These are phyloP conservation scores for Excoecaria cochinchinensis DNA, from an alignment of 345 rosid genomes.

Conservation along the genomic window DNA sequence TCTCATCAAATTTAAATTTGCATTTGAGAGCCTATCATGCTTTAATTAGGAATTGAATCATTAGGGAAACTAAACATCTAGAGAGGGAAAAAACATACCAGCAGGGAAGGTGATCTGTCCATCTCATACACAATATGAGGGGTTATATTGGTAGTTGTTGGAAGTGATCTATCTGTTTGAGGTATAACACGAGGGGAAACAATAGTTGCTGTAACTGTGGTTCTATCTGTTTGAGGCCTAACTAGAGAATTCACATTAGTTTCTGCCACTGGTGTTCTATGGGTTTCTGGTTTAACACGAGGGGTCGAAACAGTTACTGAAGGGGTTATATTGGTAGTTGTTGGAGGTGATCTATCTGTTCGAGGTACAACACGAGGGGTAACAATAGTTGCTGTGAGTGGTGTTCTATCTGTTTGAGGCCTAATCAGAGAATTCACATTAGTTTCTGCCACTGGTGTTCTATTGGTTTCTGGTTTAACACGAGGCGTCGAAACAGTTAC, in stretches of 20 bases:
- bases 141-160: slow-evolving; percentile 9
- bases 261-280: slow-evolving; percentile 15
- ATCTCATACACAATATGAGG: slow-evolving; percentile 11
- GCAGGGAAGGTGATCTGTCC: slow-evolving; percentile 2
- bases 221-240: slow-evolving; percentile 10
- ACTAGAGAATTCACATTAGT: not conserved
- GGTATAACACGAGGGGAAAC: slow-evolving; percentile 2
- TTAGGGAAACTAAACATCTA: slow-evolving; percentile 11
- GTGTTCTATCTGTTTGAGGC: slow-evolving; percentile 6
- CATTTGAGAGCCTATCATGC: slow-evolving; percentile 1
- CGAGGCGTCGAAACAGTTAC: slow-evolving; percentile 6
- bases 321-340: slow-evolving; percentile 11
- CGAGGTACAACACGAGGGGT: slow-evolving; percentile 1
- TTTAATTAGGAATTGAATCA: slow-evolving; percentile 4
- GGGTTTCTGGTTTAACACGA: slow-evolving; percentile 22
- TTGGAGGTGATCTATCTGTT: slow-evolving; percentile 7
- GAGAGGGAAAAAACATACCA: slow-evolving; percentile 27
- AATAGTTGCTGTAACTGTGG: slow-evolving; percentile 7
- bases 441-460: slow-evolving; percentile 10
- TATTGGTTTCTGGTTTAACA: slow-evolving; percentile 27
- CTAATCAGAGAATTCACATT: not conserved
- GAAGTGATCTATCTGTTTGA: slow-evolving; percentile 3
- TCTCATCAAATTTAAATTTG: not conserved
- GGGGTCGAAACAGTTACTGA: slow-evolving; percentile 11
- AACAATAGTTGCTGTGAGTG: slow-evolving; percentile 12